Evolutionary conservation across 1,284 basidiomycete species (phyloP), one percentile per base, ranked within the genome.

Genomic region (Clitocybe nebularis): DNA sequence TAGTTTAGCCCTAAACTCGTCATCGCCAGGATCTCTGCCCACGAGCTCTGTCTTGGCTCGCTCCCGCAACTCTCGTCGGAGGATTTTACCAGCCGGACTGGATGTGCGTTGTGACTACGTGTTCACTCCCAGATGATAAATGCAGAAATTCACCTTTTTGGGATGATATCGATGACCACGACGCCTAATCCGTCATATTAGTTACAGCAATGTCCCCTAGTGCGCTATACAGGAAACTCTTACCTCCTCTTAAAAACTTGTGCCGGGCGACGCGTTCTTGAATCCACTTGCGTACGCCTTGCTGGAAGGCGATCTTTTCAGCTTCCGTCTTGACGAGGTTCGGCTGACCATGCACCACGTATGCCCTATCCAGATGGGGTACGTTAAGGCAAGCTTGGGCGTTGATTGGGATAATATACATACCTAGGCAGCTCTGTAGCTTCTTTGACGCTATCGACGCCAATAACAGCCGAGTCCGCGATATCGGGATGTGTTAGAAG

Each of bases 351-450:
- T 69, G 79, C 1, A 88, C 85, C 35, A 90, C 65, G 49, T 90
- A 90, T 6, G 84, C 88, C 48, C 85, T 81, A 49, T n/a, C n/a
- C n/a, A n/a, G n/a, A n/a, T n/a, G 3, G 33, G 5, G 19, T 16
- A 21, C 1, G 26, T 28, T 13, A 22, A 9, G 8, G n/a, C n/a
- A n/a, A n/a, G n/a, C n/a, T n/a, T n/a, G n/a, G n/a, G n/a, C n/a
- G n/a, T n/a, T n/a, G n/a, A n/a, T n/a, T n/a, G n/a, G n/a, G n/a
- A n/a, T n/a, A n/a, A n/a, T n/a, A n/a, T n/a, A n/a, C n/a, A 33
- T 23, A 79, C 81, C 84, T 75, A 7, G 89, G 89, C 9, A 91
- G 69, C 57, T 93, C 89, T 2, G 88, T 89, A 1, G 78, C 84
- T 52, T 86, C 72, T 38, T 69, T 69, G 1, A 66, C 63, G 45